These are phyloP conservation scores for Pouteria glomerata DNA, from an alignment of 148 eudicot genomes.

Conservation along the genomic window DNA sequence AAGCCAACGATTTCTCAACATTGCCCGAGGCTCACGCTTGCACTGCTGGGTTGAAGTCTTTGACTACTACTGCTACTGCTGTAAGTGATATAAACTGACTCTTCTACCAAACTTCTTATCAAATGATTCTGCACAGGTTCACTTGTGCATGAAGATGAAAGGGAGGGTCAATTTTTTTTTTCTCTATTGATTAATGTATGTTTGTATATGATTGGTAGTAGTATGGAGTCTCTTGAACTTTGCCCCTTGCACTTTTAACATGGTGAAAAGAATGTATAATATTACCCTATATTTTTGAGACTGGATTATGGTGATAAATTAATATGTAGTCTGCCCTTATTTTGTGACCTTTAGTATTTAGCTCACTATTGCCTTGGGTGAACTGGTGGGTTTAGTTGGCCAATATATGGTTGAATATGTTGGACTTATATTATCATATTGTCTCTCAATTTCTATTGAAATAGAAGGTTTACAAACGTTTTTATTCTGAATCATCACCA, in stretches of 20 bases:
- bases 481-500: background rate
- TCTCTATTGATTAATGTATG: background rate
- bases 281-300: background rate
- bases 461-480: background rate
- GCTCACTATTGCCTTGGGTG: background rate
- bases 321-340: background rate
- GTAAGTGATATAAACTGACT: constrained; percentile 38
- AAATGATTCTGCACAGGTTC: background rate
- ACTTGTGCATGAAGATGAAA: background rate
- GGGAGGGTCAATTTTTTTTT: background rate
- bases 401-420: background rate
- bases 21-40: constrained; percentile 98
- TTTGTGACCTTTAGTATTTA: background rate
- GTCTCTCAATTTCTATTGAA: background rate
- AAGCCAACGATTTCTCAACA: constrained; percentile 84
- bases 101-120: background rate
- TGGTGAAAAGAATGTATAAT: background rate
- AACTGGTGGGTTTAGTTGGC: background rate
- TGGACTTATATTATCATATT: background rate
- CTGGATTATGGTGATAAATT: background rate
- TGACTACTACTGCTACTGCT: constrained; percentile 87
- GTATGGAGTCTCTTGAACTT: background rate
- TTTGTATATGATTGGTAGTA: background rate
- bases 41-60: constrained; percentile 94
- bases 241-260: background rate